Base-by-base conservation (phyloP, 805 yeast species). In the Yamadazyma olivae region DNA sequence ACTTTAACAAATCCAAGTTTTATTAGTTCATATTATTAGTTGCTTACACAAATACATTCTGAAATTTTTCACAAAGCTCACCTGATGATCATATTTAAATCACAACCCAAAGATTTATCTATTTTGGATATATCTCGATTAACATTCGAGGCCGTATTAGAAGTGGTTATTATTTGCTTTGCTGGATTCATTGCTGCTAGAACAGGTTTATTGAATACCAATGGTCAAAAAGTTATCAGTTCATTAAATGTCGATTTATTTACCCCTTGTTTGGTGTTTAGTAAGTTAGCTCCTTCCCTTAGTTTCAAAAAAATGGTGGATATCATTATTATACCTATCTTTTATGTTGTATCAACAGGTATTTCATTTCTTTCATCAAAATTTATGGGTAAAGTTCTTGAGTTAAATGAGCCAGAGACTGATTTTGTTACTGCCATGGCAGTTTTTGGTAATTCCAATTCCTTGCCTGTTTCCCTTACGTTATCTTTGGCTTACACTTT, bases 381-480 rank as follows among this genome's bases (percentile, higher is more conserved):
- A 20, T 19, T 76, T 16, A 72, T 80, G 27, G 67, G 87, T 3
- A 56, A 59, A 10, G 44, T 79, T 28, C 56, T 89, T 43, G 51
- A 61, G 6, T 64, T 93, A 49, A 84, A 84, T 49, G 75, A 67
- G 32, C 77, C 85, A 10, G 97, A 93, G 61, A 55, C 86, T 3
- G 90, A 91, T 62, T 91, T 87, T 51, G 96, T 93, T 33, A 83
- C 95, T 16, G 98, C 96, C 2, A 93, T 93, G 95, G 88, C 93
- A 2, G 96, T 90, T 5, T 91, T 91, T 62, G 98, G 97, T 35
- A 93, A 91, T 62, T 87, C 96, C 29, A 91, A 91, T 67, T 85
- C 95, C 8, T 73, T 91, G 38, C 98, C 99, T 0, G 98, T 91
- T 1, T 88, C 96, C 0, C 71, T 93, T 46, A 84, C 93, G 1